phyloP scores from a whole-genome alignment of 1,284 basidiomycete species.

The Sanghuangporus sanghuang region DNA sequence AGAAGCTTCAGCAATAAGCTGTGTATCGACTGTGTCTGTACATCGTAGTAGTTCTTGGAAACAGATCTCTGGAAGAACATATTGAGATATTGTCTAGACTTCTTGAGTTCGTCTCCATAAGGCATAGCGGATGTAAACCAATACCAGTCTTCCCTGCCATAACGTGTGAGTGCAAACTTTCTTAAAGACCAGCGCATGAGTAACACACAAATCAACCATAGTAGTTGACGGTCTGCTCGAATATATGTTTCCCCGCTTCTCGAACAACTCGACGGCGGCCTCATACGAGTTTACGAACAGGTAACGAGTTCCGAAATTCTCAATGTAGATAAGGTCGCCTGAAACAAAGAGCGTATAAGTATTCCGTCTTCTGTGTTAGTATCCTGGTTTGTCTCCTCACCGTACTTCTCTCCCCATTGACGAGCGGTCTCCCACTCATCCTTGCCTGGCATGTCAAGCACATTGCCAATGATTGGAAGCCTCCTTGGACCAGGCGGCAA shows the following conservation, averaged over 20 bases:
- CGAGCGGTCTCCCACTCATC: constrained; percentile 16
- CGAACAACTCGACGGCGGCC: constrained; percentile 53
- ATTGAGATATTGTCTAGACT: constrained; percentile 23
- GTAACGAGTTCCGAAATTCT: constrained; percentile 25
- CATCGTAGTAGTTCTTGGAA: constrained; percentile 18
- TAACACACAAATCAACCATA: constrained; percentile 37
- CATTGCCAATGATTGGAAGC: constrained; percentile 19
- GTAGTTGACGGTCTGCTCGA: constrained; percentile 54
- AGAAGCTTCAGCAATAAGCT: constrained; percentile 22
- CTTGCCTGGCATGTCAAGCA: constrained; percentile 16
- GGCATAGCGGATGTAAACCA: constrained; percentile 16
- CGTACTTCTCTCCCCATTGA: constrained; percentile 20
- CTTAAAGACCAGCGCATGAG: neutral
- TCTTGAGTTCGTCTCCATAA: constrained; percentile 24
- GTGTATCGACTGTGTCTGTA: constrained; percentile 21
- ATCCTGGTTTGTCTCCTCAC: neutral
- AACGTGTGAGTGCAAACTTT: neutral
- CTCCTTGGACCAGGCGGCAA: constrained; percentile 19
- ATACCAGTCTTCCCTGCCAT: constrained; percentile 3
- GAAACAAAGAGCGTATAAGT: neutral
- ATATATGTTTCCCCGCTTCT: constrained; percentile 64
- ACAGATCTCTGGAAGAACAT: constrained; percentile 21
- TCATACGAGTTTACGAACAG: constrained; percentile 55
- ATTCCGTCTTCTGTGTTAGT: neutral
- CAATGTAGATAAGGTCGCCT: constrained; percentile 55